Conservation (phyloP, 23 red algal genomes). For the Gracilaria gracilis region DNA sequence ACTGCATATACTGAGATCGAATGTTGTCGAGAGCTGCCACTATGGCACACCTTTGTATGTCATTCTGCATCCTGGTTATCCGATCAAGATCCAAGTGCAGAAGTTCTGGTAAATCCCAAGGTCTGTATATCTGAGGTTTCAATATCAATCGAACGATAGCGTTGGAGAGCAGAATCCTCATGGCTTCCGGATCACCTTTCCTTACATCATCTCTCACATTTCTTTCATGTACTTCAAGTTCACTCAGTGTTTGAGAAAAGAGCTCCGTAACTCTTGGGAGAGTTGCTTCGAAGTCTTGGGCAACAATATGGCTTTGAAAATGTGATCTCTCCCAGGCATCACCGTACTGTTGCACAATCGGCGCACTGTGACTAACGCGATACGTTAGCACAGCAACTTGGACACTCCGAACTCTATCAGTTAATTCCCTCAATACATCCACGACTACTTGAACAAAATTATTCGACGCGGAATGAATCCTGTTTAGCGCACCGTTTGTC, state of each 20-base stretch:
- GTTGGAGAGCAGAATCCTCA: slow-evolving; percentile 9
- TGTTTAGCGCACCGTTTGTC: slow-evolving; percentile 18
- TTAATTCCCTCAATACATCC: slow-evolving; percentile 39
- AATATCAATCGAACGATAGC: slow-evolving; percentile 43
- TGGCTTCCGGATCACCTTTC: neutral
- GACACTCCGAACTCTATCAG: slow-evolving; percentile 16
- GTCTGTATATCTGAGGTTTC: slow-evolving; percentile 16
- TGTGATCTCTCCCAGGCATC: slow-evolving; percentile 47
- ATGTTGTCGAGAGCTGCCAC: slow-evolving; percentile 47
- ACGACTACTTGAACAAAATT: slow-evolving; percentile 38
- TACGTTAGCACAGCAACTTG: slow-evolving; percentile 24
- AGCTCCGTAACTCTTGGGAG: slow-evolving; percentile 24
- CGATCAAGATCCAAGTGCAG: slow-evolving; percentile 45
- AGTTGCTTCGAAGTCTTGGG: neutral
- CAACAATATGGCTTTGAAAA: slow-evolving; percentile 46
- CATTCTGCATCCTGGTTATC: slow-evolving; percentile 66
- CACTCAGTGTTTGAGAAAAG: slow-evolving; percentile 18
- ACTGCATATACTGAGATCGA: slow-evolving; percentile 31
- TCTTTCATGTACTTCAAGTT: neutral
- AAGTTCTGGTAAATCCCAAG: slow-evolving; percentile 53
- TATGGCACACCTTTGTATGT: slow-evolving; percentile 52
- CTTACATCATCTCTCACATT: slow-evolving; percentile 6
- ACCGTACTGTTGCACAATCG: slow-evolving; percentile 61
- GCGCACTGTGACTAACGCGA: slow-evolving; percentile 47
- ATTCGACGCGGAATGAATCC: slow-evolving; percentile 37